Percentiles rank a stretch among this genome's conserved stretches.
Evolutionary conservation across 768 basidiomycete species (phyloP).

Genomic region (Pisolithus orientalis): DNA sequence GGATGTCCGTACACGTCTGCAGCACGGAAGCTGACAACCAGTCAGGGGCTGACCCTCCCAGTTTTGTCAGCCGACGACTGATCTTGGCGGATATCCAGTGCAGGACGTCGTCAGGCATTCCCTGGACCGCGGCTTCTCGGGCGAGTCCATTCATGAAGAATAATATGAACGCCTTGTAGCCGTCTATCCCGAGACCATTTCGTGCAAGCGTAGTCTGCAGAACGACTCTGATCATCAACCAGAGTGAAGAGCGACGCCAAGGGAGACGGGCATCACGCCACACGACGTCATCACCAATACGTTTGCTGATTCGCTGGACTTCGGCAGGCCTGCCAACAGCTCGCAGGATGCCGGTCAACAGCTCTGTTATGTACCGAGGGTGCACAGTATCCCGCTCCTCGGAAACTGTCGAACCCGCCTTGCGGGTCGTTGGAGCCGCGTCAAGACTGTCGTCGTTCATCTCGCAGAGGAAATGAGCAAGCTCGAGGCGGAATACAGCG

Average conservation of each 20-base stretch:
- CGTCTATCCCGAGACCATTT: slow-evolving; percentile 3
- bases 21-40: slow-evolving; percentile 10
- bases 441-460: slow-evolving; percentile 26
- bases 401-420: too few relatives aligned
- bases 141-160: slow-evolving; percentile 22
- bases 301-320: slow-evolving; percentile 31
- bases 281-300: slow-evolving; percentile 41
- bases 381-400: slow-evolving; percentile 20
- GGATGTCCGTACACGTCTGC: slow-evolving; percentile 11
- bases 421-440: slow-evolving; percentile 3
- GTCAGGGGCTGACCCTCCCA: slow-evolving; percentile 14
- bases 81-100: slow-evolving; percentile 33
- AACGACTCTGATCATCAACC: slow-evolving; percentile 43
- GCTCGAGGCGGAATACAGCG: neutral
- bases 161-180: slow-evolving; percentile 31
- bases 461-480: neutral
- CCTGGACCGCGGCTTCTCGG: neutral
- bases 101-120: slow-evolving; percentile 28
- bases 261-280: slow-evolving; percentile 30
- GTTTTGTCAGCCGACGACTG: slow-evolving; percentile 32
- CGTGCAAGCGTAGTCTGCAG: slow-evolving; percentile 33
- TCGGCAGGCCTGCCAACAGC: slow-evolving; percentile 28
- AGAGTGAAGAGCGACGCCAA: slow-evolving; percentile 48
- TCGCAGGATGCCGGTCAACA: slow-evolving; percentile 42
- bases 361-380: slow-evolving; percentile 43